Evolutionary conservation across 2,329 filamentous ascomycete species (phyloP).

Genomic region (Colletotrichum coccodes): DNA sequence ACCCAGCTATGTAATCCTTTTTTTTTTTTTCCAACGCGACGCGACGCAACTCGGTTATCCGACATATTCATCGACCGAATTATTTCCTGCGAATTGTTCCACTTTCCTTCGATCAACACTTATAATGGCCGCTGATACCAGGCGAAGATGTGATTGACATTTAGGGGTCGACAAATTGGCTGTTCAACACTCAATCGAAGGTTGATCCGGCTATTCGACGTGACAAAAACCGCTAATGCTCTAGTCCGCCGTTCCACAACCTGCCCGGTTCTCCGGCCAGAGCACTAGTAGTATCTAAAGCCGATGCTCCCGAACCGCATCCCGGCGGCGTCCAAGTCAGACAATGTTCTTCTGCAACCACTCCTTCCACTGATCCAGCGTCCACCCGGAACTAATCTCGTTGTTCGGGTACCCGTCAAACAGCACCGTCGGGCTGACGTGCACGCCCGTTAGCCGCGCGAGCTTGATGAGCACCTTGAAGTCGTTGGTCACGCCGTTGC

Average conservation of each 20-base stretch:
- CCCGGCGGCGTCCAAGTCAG: constrained; percentile 38
- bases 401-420: constrained; percentile 87
- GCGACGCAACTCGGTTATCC: not conserved
- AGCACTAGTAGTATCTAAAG: not conserved
- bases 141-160: not conserved
- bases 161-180: too few species aligned
- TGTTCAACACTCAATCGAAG: too few species aligned
- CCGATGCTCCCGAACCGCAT: not conserved
- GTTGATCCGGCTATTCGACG: not conserved
- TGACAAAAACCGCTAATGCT: not conserved
- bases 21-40: constrained; percentile 10
- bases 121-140: not conserved
- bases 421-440: constrained; percentile 91
- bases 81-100: not conserved
- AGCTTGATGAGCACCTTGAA: constrained; percentile 87
- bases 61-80: not conserved
- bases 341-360: constrained; percentile 74
- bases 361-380: constrained; percentile 83
- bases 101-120: not conserved
- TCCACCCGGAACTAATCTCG: constrained; percentile 83
- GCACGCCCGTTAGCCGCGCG: constrained; percentile 81
- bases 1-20: not conserved
- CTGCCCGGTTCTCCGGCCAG: not conserved
- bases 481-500: constrained; percentile 86
- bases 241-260: not conserved